Percentiles rank a stretch among this genome's conserved stretches.
Conservation (phyloP, 2,329 filamentous ascomycete species). For the Lachnellula occidentalis region DNA sequence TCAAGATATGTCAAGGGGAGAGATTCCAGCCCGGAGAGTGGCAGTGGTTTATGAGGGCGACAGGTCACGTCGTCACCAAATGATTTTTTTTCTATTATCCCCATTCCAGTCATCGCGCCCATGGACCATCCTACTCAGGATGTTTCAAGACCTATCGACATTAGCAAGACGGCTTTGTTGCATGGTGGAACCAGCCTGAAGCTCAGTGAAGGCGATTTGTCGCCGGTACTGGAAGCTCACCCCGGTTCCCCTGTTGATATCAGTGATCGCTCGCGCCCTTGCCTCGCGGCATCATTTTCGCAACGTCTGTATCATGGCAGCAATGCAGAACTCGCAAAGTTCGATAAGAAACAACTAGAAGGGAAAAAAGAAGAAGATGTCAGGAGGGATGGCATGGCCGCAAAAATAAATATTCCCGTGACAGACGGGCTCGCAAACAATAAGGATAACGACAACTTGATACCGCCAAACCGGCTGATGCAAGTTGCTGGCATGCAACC, state of each 20-base stretch:
- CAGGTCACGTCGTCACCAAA: slow-evolving; percentile 50
- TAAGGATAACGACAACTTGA: not conserved
- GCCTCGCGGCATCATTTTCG: slow-evolving; percentile 20
- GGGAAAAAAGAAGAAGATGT: slow-evolving; percentile 25
- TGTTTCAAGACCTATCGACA: slow-evolving; percentile 17
- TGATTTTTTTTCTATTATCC: slow-evolving; percentile 29
- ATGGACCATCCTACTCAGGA: slow-evolving; percentile 23
- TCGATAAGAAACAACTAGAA: slow-evolving; percentile 18
- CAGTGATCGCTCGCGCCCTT: slow-evolving; percentile 21
- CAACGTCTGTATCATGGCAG: slow-evolving; percentile 23
- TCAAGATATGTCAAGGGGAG: slow-evolving; percentile 31
- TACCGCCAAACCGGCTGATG: slow-evolving; percentile 14
- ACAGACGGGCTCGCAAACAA: slow-evolving; percentile 9
- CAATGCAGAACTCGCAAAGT: slow-evolving; percentile 20
- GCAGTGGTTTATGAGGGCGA: slow-evolving; percentile 49
- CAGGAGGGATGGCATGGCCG: slow-evolving; percentile 29
- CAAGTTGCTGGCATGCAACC: slow-evolving; percentile 19
- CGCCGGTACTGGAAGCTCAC: slow-evolving; percentile 28
- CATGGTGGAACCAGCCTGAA: slow-evolving; percentile 27
- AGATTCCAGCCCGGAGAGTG: slow-evolving; percentile 32
- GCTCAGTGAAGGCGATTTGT: slow-evolving; percentile 25
- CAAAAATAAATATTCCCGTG: slow-evolving; percentile 19
- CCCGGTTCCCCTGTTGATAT: slow-evolving; percentile 30
- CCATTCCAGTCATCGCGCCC: slow-evolving; percentile 24
- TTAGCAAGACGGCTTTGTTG: slow-evolving; percentile 18